These are phyloP conservation scores for Pelargonium australe DNA, from an alignment of 441 rosid species.

Conservation along the genomic window DNA sequence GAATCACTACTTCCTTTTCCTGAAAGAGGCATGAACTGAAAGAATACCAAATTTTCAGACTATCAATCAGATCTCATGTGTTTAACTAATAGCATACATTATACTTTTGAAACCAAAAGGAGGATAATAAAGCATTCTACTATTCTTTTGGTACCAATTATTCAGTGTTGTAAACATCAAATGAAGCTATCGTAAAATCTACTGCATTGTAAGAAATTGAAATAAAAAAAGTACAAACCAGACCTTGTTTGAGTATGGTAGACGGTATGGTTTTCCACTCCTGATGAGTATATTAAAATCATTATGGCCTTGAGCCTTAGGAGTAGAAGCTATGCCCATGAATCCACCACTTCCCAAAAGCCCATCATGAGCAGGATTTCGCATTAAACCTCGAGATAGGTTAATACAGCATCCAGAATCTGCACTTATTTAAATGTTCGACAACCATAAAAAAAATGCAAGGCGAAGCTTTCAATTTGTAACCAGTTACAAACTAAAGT, in stretches of 20 bases:
- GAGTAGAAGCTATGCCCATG: constrained; percentile 16
- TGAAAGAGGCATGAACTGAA: constrained; percentile 25
- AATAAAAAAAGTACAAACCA: constrained; percentile 4
- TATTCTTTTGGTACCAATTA: neutral
- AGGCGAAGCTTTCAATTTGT: neutral
- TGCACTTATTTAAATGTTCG: constrained; percentile 20
- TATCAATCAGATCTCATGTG: neutral
- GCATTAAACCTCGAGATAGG: constrained; percentile 17
- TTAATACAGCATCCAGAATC: constrained; percentile 22
- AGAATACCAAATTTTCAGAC: neutral
- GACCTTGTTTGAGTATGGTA: constrained; percentile 33
- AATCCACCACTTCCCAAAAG: constrained; percentile 24
- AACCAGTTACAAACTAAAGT: neutral
- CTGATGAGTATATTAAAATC: constrained; percentile 21
- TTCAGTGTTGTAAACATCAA: too few relatives aligned
- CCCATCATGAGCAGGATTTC: constrained; percentile 22
- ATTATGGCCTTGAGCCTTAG: constrained; percentile 8
- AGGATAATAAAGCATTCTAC: too few relatives aligned
- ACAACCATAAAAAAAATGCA: constrained; percentile 12
- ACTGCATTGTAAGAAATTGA: neutral
- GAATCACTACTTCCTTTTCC: constrained; percentile 20
- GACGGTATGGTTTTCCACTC: constrained; percentile 29
- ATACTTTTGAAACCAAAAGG: too few relatives aligned
- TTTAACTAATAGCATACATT: neutral
- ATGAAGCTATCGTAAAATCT: too few relatives aligned